Evolutionary conservation across 129 eudicot species (phyloP).

Genomic region (Artemisia argyi): DNA sequence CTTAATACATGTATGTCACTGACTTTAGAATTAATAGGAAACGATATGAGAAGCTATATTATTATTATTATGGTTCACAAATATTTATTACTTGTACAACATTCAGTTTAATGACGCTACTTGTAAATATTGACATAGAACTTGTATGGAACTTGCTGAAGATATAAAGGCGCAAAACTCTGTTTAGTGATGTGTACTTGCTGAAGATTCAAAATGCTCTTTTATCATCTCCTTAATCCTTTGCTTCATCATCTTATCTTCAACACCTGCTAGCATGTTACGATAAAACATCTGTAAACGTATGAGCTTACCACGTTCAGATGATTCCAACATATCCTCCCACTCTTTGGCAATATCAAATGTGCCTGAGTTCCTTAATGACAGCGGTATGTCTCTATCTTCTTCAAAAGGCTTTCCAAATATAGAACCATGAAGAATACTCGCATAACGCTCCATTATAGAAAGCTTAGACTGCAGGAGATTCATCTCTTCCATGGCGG

Average conservation of each 20-base stretch:
- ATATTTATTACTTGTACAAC: too few species aligned
- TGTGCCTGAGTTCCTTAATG: conserved; percentile 41
- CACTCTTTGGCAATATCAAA: conserved; percentile 81
- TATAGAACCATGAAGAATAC: conserved; percentile 78
- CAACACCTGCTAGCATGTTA: conserved; percentile 80
- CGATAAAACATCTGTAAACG: conserved; percentile 82
- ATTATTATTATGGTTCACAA: too few species aligned
- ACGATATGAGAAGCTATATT: too few species aligned
- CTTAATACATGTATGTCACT: too few species aligned
- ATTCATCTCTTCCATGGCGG: conserved; percentile 59
- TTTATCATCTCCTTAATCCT: conserved; percentile 66
- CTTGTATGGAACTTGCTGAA: background rate
- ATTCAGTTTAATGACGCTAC: background rate
- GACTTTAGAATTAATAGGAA: too few species aligned
- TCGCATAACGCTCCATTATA: conserved; percentile 66
- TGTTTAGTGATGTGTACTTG: conserved; percentile 17
- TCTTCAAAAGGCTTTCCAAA: conserved; percentile 79
- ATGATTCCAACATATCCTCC: conserved; percentile 82
- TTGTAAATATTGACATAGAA: background rate
- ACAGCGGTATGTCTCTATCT: conserved; percentile 57
- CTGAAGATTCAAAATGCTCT: conserved; percentile 55
- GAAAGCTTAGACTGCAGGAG: conserved; percentile 50
- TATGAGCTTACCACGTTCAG: conserved; percentile 52
- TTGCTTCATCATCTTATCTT: conserved; percentile 78
- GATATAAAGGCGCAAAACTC: background rate